phyloP scores from a whole-genome alignment of 805 yeast genomes.

The Saccharomycopsis malanga region DNA sequence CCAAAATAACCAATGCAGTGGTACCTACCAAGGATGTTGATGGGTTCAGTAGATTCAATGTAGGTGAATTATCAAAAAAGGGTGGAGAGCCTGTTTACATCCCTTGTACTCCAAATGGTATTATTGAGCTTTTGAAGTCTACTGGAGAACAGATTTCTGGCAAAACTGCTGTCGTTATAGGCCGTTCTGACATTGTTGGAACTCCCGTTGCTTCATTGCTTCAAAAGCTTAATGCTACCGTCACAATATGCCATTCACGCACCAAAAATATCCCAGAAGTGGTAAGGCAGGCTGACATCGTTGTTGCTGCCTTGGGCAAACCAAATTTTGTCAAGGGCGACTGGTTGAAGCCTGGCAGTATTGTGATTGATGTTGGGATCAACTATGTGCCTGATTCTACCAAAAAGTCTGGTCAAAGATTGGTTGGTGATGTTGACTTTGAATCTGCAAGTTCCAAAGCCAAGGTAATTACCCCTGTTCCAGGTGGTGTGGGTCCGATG shows the following conservation, averaged over 20 bases:
- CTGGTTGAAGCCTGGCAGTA: conserved; percentile 78
- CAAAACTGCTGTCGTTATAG: conserved; percentile 81
- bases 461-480: conserved; percentile 84
- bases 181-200: conserved; percentile 95
- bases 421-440: conserved; percentile 95
- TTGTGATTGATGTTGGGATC: conserved; percentile 92
- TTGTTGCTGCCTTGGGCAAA: conserved; percentile 86
- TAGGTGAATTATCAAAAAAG: conserved; percentile 84
- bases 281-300: conserved; percentile 71
- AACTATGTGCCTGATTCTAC: conserved; percentile 74
- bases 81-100: conserved; percentile 76
- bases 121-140: conserved; percentile 69
- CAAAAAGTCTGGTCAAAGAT: conserved; percentile 68
- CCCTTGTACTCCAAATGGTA: conserved; percentile 96
- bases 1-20: conserved; percentile 74
- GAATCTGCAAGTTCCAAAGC: conserved; percentile 58
- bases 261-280: conserved; percentile 53
- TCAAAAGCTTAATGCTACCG: conserved; percentile 68
- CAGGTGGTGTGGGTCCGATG: conserved; percentile 99
- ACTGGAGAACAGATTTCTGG: conserved; percentile 67
- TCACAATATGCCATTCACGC: conserved; percentile 76
- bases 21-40: conserved; percentile 83
- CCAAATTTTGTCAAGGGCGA: conserved; percentile 82
- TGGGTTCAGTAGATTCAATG: conserved; percentile 84
- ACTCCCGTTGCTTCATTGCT: conserved; percentile 84